Conservation (phyloP, 2,329 filamentous ascomycete species). For the Penicillium expansum region DNA sequence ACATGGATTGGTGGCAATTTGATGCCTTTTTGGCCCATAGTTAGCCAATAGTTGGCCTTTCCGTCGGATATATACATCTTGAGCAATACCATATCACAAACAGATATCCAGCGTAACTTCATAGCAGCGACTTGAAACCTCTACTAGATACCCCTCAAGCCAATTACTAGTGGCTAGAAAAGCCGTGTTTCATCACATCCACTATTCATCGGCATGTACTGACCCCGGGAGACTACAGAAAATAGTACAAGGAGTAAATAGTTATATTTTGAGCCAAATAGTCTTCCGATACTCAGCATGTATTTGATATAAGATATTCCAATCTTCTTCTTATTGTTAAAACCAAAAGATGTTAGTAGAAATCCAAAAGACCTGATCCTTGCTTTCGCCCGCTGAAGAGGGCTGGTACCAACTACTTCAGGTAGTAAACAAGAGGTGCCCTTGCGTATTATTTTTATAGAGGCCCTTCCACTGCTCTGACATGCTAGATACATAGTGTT, state of each 20-base stretch:
- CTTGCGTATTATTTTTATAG: not conserved
- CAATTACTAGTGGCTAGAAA: not conserved
- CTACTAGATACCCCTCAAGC: too few species aligned
- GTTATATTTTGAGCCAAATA: not conserved
- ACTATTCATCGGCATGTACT: not conserved
- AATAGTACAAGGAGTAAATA: not conserved
- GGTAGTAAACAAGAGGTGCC: not conserved
- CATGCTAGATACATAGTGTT: not conserved
- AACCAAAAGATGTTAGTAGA: not conserved
- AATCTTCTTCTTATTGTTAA: not conserved
- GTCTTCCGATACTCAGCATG: not conserved
- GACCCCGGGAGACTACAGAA: not conserved
- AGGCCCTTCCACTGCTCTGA: not conserved
- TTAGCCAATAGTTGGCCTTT: not conserved
- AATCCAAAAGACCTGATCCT: too few species aligned
- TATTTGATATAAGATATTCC: not conserved
- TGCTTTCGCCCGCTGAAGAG: not conserved
- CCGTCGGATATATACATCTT: slow-evolving; percentile 1
- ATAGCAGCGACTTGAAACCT: not conserved
- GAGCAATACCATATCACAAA: not conserved
- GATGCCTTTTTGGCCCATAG: too few species aligned
- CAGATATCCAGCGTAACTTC: not conserved
- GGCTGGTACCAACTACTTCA: not conserved
- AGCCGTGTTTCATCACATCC: not conserved
- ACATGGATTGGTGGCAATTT: not conserved